Conservation (phyloP, 352 stramenopile species). For the Phytopythium vexans region DNA sequence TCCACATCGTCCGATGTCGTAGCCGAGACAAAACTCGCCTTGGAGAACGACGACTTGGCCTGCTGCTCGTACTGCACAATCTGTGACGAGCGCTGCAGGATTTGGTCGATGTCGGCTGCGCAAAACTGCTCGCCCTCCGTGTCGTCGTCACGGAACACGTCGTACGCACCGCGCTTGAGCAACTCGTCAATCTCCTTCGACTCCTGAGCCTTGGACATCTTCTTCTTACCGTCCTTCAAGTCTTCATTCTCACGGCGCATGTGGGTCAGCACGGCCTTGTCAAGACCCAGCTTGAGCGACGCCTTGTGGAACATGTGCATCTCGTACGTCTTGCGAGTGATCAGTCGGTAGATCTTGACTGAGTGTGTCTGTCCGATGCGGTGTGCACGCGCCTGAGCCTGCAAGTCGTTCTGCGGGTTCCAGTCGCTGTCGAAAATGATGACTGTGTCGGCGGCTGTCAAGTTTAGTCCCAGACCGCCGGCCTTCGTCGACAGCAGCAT, state of each 20-base stretch:
- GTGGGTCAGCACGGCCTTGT: conserved; percentile 90
- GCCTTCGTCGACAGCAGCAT: conserved; percentile 98
- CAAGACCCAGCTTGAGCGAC: conserved; percentile 90
- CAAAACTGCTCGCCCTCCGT: conserved; percentile 94
- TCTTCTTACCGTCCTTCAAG: conserved; percentile 45
- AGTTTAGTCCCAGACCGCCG: conserved; percentile 92
- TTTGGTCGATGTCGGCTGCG: conserved; percentile 97
- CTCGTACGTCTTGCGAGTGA: conserved; percentile 92
- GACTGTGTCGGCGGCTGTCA: conserved; percentile 93
- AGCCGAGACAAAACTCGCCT: conserved; percentile 90
- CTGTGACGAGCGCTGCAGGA: conserved; percentile 90
- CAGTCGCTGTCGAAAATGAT: conserved; percentile 99
- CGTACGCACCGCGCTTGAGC: conserved; percentile 89
- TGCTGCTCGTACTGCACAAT: conserved; percentile 85
- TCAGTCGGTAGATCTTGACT: conserved; percentile 89
- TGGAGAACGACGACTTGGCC: conserved; percentile 87
- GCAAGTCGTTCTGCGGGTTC: conserved; percentile 98
- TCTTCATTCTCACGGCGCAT: conserved; percentile 89
- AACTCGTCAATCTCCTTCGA: conserved; percentile 91
- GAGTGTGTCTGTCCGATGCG: conserved; percentile 91
- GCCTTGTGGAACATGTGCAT: conserved; percentile 95
- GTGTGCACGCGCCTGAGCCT: conserved; percentile 90
- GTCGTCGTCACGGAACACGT: conserved; percentile 91
- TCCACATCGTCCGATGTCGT: conserved; percentile 93
- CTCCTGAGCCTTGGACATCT: conserved; percentile 76